Percentiles rank a stretch among this genome's conserved stretches.
These are phyloP conservation scores for Kockiozyma suomiensis DNA, from an alignment of 805 yeast genomes.

Conservation along the genomic window DNA sequence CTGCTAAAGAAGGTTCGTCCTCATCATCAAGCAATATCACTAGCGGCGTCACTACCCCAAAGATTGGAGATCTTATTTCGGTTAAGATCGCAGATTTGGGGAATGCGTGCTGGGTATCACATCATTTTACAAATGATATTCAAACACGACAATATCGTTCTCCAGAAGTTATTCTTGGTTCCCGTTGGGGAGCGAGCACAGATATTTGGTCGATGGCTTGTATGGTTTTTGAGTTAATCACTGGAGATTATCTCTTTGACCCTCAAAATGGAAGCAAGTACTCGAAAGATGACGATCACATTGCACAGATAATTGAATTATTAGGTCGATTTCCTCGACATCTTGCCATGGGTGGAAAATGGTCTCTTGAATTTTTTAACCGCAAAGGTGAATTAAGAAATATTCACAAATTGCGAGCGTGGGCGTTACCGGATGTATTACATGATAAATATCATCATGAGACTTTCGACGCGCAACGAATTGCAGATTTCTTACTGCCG, in stretches of 20 bases:
- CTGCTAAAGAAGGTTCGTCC: conserved; percentile 15
- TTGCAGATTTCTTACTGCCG: conserved; percentile 77
- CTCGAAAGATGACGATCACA: conserved; percentile 90
- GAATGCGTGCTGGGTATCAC: conserved; percentile 80
- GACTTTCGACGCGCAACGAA: conserved; percentile 66
- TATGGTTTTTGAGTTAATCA: conserved; percentile 81
- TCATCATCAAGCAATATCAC: conserved; percentile 28
- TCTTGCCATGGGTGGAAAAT: conserved; percentile 60
- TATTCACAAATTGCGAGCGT: conserved; percentile 79
- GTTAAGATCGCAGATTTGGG: conserved; percentile 94
- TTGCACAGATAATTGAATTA: conserved; percentile 90
- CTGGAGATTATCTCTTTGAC: conserved; percentile 94
- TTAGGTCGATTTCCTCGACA: conserved; percentile 68
- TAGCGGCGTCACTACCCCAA: conserved; percentile 14
- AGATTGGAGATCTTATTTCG: conserved; percentile 54
- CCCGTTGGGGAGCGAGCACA: conserved; percentile 91
- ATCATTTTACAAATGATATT: conserved; percentile 83
- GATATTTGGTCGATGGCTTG: conserved; percentile 98
- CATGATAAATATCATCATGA: conserved; percentile 81
- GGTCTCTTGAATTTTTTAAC: conserved; percentile 65
- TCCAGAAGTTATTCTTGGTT: conserved; percentile 81
- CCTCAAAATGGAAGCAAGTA: conserved; percentile 66
- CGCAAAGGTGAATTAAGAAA: conserved; percentile 69
- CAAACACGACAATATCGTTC: conserved; percentile 92
- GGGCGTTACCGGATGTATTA: conserved; percentile 83